A percentile compares a stretch with the other conserved stretches of the same genome.
Evolutionary conservation across 192 early-diverging fungal species (phyloP).

Genomic region (Rhizophagus clarus): DNA sequence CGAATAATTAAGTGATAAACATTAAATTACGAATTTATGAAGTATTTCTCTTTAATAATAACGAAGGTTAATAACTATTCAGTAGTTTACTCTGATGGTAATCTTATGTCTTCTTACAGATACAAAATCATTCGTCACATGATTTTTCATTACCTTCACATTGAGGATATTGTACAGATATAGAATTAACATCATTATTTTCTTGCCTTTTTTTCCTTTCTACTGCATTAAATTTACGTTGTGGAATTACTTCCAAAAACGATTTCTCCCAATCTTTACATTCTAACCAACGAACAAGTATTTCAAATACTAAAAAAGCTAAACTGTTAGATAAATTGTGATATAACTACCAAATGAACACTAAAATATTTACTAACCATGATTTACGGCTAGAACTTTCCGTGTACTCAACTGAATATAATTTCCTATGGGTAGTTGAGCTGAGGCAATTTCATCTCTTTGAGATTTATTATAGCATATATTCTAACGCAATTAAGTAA

Average conservation of each 20-base stretch:
- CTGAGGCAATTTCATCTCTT: constrained; percentile 71
- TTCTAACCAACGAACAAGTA: constrained; percentile 80
- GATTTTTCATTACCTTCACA: too few relatives aligned
- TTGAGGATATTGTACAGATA: too few relatives aligned
- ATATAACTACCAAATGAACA: background rate
- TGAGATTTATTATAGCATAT: constrained; percentile 82
- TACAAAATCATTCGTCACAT: too few relatives aligned
- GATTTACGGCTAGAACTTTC: constrained; percentile 92
- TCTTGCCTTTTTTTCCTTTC: constrained; percentile 11
- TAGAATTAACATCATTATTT: background rate
- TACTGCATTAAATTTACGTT: constrained; percentile 70
- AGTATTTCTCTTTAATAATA: too few relatives aligned
- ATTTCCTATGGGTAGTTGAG: constrained; percentile 83
- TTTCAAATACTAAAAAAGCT: constrained; percentile 75
- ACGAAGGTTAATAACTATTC: too few relatives aligned
- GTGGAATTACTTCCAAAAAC: constrained; percentile 89
- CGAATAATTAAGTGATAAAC: too few relatives aligned
- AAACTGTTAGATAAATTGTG: background rate
- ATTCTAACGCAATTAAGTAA: constrained; percentile 34
- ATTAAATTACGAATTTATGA: too few relatives aligned
- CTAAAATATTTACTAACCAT: constrained; percentile 51
- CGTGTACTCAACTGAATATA: constrained; percentile 80
- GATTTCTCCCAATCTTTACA: constrained; percentile 81
- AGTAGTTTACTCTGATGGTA: too few relatives aligned
- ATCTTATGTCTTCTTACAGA: too few relatives aligned